Base-by-base conservation (phyloP, 768 basidiomycete genomes). In the Tulasnella sp. region DNA sequence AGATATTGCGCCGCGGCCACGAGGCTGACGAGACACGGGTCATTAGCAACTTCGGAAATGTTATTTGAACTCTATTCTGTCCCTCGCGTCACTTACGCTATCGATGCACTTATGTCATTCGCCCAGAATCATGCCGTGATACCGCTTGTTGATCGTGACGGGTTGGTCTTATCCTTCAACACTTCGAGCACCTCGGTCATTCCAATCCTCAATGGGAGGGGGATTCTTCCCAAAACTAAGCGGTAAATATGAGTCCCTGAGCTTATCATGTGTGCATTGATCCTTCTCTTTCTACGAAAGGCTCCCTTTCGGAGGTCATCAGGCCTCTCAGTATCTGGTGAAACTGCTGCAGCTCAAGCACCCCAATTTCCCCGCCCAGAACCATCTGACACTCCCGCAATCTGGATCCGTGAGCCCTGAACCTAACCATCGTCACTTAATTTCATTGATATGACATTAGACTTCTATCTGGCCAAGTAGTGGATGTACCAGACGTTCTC, bases 271-370 rank as follows among this genome's bases (percentile, higher is more conserved):
- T 38, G 57, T n/a, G 15, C n/a, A n/a, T 5, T 45, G 15, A 52
- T 52, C 9, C 27, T 19, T 53, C 42, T 19, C 53, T n/a, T 25
- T n/a, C n/a, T 31, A 8, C 19, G 3, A 15, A 62, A 96, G 93
- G 63, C 88, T 99, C 70, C 87, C 91, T 3, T 98, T 92, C 90
- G 96, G 96, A 25, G 81, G 86, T 24, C 80, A 82, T 1, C 93
- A 97, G 66, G 82, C 91, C 0, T 82, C 89, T 0, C 96, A 99
- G 57, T 87, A 96, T 66, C 78, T 97, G 52, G 80, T 93, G 61
- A 96, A 92, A 67, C 82, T 94, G 21, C 83, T 93, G 43, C 93
- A 97, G 68, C 79, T 98, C 34, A 99, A 98, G 70, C 96, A 98
- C 68, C 87, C 94, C 25, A 85, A 77, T 48, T 98, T 98, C 69